Conservation (phyloP, 176 grass and related monocot genomes). For the Chrysopogon serrulatus region DNA sequence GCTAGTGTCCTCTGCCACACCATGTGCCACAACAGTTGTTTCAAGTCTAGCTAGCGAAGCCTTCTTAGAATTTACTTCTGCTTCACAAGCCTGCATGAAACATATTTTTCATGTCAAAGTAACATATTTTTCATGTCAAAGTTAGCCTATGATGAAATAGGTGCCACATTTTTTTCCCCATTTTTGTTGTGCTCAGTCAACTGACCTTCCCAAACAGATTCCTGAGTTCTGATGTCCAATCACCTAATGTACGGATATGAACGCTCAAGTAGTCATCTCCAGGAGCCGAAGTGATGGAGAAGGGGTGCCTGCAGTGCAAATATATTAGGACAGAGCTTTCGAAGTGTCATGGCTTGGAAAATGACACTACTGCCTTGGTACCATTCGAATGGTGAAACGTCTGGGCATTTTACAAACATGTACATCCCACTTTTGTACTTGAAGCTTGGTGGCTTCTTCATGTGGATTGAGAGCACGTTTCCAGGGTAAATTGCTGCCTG, state of each 20-base stretch:
- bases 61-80: constrained; percentile 78
- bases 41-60: constrained; percentile 79
- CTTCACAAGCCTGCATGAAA: constrained; percentile 68
- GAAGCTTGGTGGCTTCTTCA: constrained; percentile 83
- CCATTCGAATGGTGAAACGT: constrained; percentile 96
- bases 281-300: constrained; percentile 97
- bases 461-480: constrained; percentile 84
- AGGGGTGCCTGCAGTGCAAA: constrained; percentile 74
- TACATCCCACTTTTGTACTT: constrained; percentile 99
- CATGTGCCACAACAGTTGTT: constrained; percentile 81
- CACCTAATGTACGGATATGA: constrained; percentile 91
- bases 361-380: not conserved
- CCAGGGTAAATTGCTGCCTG: constrained; percentile 99
- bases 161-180: not conserved
- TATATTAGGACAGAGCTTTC: not conserved
- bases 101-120: not conserved
- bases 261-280: constrained; percentile 92
- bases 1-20: constrained; percentile 51
- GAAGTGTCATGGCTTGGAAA: not conserved
- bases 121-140: not conserved
- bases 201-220: constrained; percentile 87
- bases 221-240: constrained; percentile 92
- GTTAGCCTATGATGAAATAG: not conserved
- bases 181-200: not conserved
- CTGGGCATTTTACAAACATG: constrained; percentile 93